A percentile compares a stretch with the other conserved stretches of the same genome.
phyloP scores from a whole-genome alignment of 2,329 filamentous ascomycete species.

The Nigrograna mackinnonii region DNA sequence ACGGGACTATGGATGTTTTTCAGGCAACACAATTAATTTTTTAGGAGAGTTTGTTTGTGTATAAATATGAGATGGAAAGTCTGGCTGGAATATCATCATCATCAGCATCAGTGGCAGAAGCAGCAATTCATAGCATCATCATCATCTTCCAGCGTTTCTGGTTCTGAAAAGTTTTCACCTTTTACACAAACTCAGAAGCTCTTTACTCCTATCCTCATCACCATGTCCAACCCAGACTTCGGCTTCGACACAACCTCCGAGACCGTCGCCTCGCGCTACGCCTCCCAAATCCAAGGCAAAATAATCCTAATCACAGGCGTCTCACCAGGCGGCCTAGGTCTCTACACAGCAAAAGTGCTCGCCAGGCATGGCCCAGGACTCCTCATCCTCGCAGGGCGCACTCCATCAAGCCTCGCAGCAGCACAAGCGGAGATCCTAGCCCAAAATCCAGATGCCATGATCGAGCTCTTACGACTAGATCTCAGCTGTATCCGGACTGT shows the following conservation, averaged over 20 bases:
- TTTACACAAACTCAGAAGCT: too few relatives aligned
- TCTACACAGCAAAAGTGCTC: slow-evolving; percentile 15
- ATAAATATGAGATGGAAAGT: too few relatives aligned
- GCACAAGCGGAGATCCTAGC: slow-evolving; percentile 35
- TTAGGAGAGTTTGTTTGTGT: too few relatives aligned
- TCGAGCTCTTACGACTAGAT: slow-evolving; percentile 34
- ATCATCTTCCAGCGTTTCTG: too few relatives aligned
- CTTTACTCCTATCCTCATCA: background rate
- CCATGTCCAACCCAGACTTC: slow-evolving; percentile 7
- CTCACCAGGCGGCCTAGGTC: slow-evolving; percentile 15
- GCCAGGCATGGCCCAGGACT: slow-evolving; percentile 19
- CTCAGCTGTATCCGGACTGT: slow-evolving; percentile 35
- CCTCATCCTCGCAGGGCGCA: slow-evolving; percentile 43
- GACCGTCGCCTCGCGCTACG: slow-evolving; percentile 10
- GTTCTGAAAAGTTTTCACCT: too few relatives aligned
- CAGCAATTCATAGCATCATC: too few relatives aligned
- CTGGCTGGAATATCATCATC: too few relatives aligned
- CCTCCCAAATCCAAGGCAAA: slow-evolving; percentile 11
- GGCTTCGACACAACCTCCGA: slow-evolving; percentile 13
- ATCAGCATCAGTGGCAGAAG: too few relatives aligned
- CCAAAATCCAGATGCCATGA: slow-evolving; percentile 17
- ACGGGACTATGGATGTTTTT: too few relatives aligned
- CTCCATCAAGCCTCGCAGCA: slow-evolving; percentile 38
- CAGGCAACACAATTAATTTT: too few relatives aligned
- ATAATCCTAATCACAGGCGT: slow-evolving; percentile 34